Evolutionary conservation across 2,329 filamentous ascomycete genomes (phyloP), one percentile per base, ranked within the genome.

Genomic region (Shiraia bambusicola): DNA sequence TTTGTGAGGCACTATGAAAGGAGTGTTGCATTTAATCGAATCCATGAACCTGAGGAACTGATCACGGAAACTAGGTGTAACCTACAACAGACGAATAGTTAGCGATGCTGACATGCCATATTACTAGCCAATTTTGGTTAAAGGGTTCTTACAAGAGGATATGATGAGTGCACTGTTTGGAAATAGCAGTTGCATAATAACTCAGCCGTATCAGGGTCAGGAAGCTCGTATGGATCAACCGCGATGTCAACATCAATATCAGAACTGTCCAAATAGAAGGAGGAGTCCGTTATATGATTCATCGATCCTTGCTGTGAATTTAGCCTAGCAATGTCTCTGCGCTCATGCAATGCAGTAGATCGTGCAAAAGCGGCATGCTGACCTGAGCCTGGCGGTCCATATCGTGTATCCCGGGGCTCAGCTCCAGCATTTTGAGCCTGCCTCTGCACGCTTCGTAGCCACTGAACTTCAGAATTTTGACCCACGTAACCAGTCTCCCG

Each of bases 231-330:
- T n/a, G 58, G 66, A 48, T 54, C 58, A 13, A 55, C 55, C 13
- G 33, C 41, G 4, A 58, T 31, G 2, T 64, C 52, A 3, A 69
- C 35, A 6, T 60, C 48, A 6, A 62, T 44, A 24, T 49, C 50
- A 8, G 67, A 50, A 11, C 58, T 59, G 28, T 69, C 66, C 17
- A 68, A 50, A 38, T 72, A 73, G 28, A 64, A 66, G 2, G 54
- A 58, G 1, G 56, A 47, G 16, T 59, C 56, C 6, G 58, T 61
- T 31, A 62, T 58, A 17, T 51, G 40, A 6, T 31, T 44, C 34
- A 45, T 43, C 1, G 47, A 39, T 6, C 34, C 37, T 49, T 49
- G 30, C 36, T 40, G 33, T 35, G 28, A 16, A 3, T 29, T 30
- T 45, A 48, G 31, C 37, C 41, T 37, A 35, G 28, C 24, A 4